Evolutionary conservation across 2,329 filamentous ascomycete genomes (phyloP).

Genomic region (Ustulina deusta): DNA sequence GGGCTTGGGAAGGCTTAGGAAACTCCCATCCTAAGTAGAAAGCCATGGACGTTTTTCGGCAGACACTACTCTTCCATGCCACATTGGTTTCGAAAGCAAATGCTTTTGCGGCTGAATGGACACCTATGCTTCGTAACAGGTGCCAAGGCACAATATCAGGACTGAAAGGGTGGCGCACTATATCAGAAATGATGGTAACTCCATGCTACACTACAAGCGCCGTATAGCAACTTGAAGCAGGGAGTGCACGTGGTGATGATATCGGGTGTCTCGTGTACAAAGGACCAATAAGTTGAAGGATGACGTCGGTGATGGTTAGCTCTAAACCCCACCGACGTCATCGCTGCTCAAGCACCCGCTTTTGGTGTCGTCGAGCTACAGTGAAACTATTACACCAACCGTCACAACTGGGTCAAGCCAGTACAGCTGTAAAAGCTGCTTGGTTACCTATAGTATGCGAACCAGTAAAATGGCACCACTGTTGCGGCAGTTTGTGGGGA

Average conservation of each 20-base stretch:
- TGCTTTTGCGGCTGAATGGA: too few species aligned
- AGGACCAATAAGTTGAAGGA: background rate
- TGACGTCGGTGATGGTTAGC: conserved; percentile 34
- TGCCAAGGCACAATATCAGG: too few species aligned
- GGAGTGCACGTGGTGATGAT: background rate
- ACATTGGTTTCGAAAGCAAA: too few species aligned
- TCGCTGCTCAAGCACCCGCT: conserved; percentile 14
- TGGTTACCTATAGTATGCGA: background rate
- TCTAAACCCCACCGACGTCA: conserved; percentile 38
- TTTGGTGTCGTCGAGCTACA: conserved; percentile 8
- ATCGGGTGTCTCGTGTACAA: background rate
- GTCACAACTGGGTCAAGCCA: background rate
- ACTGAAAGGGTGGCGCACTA: too few species aligned
- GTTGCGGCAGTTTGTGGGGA: background rate
- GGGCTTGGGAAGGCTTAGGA: too few species aligned
- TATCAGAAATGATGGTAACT: too few species aligned
- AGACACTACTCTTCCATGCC: too few species aligned
- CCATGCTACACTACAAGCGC: too few species aligned
- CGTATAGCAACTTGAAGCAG: too few species aligned
- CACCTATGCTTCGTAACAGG: too few species aligned
- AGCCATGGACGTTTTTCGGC: too few species aligned
- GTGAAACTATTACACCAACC: conserved; percentile 25
- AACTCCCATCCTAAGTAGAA: too few species aligned
- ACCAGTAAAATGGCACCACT: background rate
- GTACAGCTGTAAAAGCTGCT: background rate